Conservation (phyloP, 768 basidiomycete genomes). For the Tulasnella sp. region DNA sequence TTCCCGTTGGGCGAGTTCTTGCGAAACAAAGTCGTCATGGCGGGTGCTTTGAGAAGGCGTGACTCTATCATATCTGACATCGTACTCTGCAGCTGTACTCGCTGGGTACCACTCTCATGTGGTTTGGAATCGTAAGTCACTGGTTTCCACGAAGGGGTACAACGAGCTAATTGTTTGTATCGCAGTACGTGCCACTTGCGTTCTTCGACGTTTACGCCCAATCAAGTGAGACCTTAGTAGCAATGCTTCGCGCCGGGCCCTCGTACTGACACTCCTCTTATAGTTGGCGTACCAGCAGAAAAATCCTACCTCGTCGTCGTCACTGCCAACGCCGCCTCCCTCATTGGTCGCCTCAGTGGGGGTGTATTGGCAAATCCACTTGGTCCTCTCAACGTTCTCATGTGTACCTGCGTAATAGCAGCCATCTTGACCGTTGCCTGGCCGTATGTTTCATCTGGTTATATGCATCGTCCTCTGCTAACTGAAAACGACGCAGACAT, state of each 20-base stretch:
- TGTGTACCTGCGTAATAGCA: constrained; percentile 43
- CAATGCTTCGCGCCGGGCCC: no score
- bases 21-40: constrained; percentile 40
- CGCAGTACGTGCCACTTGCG: constrained; percentile 17
- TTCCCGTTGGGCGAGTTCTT: constrained; percentile 43
- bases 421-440: constrained; percentile 53
- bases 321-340: constrained; percentile 23
- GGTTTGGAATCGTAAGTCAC: constrained; percentile 10
- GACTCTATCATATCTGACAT: constrained; percentile 25
- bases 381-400: constrained; percentile 57
- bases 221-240: constrained; percentile 23
- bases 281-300: constrained; percentile 20
- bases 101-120: background rate
- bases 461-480: background rate
- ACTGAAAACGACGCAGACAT: background rate
- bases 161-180: background rate
- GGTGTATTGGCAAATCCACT: constrained; percentile 23
- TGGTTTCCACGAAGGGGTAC: background rate
- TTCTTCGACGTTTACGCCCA: constrained; percentile 40
- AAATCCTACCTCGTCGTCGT: constrained; percentile 20
- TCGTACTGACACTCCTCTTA: no score
- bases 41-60: constrained; percentile 41
- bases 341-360: constrained; percentile 24
- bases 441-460: constrained; percentile 41
- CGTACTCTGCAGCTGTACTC: constrained; percentile 1